Base-by-base conservation (phyloP, 768 basidiomycete species). In the Inosperma sp. region DNA sequence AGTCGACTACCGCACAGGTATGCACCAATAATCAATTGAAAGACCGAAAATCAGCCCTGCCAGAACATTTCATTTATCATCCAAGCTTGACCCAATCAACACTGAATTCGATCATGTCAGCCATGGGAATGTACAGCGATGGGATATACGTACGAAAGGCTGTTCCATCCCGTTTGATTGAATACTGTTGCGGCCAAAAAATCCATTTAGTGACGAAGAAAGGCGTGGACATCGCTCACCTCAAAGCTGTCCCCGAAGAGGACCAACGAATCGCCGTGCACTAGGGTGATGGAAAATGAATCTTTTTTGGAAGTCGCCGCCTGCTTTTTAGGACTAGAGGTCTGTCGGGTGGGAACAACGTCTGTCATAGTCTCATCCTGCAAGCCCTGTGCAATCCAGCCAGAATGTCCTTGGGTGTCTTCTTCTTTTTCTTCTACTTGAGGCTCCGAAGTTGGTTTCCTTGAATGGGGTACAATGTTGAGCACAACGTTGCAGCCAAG, bases 261-360 rank as follows among this genome's bases (percentile, higher is more conserved):
- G 19, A 75, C 60, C 14, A 74, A 42, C 16, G 70, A 58, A 49
- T 76, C 74, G 0, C 76, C 75, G 55, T 77, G 77, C 29, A 77
- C 66, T 37, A 77, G 62, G 9, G 60, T 37, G 8, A 51, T 25
- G 31, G 50, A 44, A 26, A 74, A 59, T 9, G 10, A 44, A 0
- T 48, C 52, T 17, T 22, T 55, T 29, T 48, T 43, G 5, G 47
- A 31, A 30, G 48, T 19, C 14, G 48, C 34, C 19, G 25, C 37
- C 26, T 30, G 30, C 42, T 45, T 44, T 34, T 51, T 51, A 13
- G 43, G 16, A 27, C 34, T 25, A 2, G 25, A 19, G 14, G 40
- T 19, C 25, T 41, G 39, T 17, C 7, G 10, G 25, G 12, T 13
- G 26, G 36, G 17, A 5, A 22, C 26, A 19, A 30, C 13, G 7